These are phyloP conservation scores for Scortechinia acanthostroma DNA, from an alignment of 2,329 filamentous ascomycete species.

Conservation along the genomic window DNA sequence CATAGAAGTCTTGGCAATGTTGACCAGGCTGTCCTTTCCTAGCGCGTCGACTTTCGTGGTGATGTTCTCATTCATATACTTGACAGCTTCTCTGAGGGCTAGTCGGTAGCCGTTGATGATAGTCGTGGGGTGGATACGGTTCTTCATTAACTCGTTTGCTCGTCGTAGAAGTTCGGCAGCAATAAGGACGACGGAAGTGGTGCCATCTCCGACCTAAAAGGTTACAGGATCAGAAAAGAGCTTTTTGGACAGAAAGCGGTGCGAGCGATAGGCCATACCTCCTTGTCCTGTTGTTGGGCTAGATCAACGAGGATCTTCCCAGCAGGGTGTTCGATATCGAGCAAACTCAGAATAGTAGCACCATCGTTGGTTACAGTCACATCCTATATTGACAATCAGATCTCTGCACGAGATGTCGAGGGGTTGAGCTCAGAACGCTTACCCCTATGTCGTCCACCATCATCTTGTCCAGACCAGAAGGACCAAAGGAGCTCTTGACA, in stretches of 20 bases:
- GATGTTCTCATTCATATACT: slow-evolving; percentile 98
- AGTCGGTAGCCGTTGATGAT: slow-evolving; percentile 98
- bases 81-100: slow-evolving; percentile 88
- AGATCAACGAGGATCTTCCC: slow-evolving; percentile 97
- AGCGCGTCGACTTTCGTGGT: slow-evolving; percentile 90
- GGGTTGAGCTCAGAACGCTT: slow-evolving; percentile 24
- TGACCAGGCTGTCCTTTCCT: slow-evolving; percentile 82
- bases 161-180: slow-evolving; percentile 87
- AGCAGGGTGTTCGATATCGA: slow-evolving; percentile 95
- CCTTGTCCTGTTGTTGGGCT: slow-evolving; percentile 97
- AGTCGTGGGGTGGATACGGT: slow-evolving; percentile 98
- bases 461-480: slow-evolving; percentile 98
- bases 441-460: slow-evolving; percentile 99
- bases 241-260: slow-evolving; percentile 3
- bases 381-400: slow-evolving; percentile 49
- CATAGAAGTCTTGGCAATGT: slow-evolving; percentile 98
- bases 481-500: slow-evolving; percentile 96
- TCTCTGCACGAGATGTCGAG: slow-evolving; percentile 8
- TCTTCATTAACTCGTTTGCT: slow-evolving; percentile 98
- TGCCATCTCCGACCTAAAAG: slow-evolving; percentile 77
- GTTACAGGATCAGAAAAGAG: not conserved
- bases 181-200: slow-evolving; percentile 94
- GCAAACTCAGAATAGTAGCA: slow-evolving; percentile 86
- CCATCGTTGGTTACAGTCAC: slow-evolving; percentile 99
- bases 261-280: slow-evolving; percentile 34